A percentile compares a stretch with the other conserved stretches of the same genome.
These are phyloP conservation scores for Diaporthe vexans DNA, from an alignment of 2,329 filamentous ascomycete genomes.

Conservation along the genomic window DNA sequence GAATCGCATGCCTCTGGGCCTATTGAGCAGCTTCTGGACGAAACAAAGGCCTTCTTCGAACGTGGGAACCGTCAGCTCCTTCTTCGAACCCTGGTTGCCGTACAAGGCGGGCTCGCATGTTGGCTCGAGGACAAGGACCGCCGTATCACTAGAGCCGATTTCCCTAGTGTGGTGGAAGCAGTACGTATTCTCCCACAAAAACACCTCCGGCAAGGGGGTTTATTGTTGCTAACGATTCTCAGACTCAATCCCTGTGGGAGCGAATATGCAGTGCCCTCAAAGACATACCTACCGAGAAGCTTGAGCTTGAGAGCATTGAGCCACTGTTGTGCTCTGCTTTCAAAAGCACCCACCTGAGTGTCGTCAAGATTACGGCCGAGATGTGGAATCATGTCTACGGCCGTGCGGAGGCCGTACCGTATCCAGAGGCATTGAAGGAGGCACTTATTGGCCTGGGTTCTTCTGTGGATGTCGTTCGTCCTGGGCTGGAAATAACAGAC, in stretches of 20 bases:
- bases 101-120: conserved; percentile 72
- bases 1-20: conserved; percentile 49
- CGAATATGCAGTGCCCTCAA: conserved; percentile 58
- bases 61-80: conserved; percentile 65
- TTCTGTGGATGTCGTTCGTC: conserved; percentile 62
- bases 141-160: conserved; percentile 57
- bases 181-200: conserved; percentile 55
- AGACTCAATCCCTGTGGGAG: conserved; percentile 67
- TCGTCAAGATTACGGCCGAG: conserved; percentile 64
- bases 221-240: conserved; percentile 46
- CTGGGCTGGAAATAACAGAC: conserved; percentile 57
- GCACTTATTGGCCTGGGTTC: conserved; percentile 73
- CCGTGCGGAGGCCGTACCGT: conserved; percentile 69
- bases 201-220: conserved; percentile 33
- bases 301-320: conserved; percentile 68
- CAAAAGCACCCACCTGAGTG: conserved; percentile 68
- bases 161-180: conserved; percentile 56
- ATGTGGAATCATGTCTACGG: conserved; percentile 81
- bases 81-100: conserved; percentile 66
- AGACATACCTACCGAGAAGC: conserved; percentile 53
- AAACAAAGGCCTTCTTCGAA: conserved; percentile 66
- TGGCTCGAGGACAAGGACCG: conserved; percentile 74
- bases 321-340: conserved; percentile 68
- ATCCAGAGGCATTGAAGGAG: conserved; percentile 74
- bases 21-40: conserved; percentile 63